phyloP scores from a whole-genome alignment of 495 filamentous ascomycete genomes.

The Trichoderma gamsii region DNA sequence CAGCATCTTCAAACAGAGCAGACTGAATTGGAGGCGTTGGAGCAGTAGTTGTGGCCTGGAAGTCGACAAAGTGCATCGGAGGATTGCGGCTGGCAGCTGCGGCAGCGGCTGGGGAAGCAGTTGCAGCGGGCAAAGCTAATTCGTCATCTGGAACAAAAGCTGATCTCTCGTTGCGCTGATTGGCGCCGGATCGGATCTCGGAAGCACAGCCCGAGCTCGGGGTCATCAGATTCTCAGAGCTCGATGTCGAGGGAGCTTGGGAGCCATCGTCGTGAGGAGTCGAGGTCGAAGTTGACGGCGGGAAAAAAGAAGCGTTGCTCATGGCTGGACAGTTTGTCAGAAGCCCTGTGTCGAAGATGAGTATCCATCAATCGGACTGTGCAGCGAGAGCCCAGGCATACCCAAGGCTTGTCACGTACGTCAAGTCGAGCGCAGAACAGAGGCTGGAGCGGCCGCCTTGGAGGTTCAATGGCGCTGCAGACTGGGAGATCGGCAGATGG shows the following conservation, averaged over 20 bases:
- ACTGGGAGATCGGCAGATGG: background rate
- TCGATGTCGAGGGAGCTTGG: background rate
- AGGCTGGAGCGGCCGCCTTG: background rate
- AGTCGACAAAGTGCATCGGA: background rate
- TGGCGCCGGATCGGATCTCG: background rate
- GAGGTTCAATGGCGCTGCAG: background rate
- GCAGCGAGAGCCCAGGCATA: background rate
- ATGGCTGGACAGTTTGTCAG: background rate
- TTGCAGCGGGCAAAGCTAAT: background rate
- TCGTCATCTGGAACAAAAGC: background rate
- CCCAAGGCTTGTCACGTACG: conserved; percentile 1
- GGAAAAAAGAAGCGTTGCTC: background rate
- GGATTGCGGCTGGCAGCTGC: background rate
- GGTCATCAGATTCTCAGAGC: conserved; percentile 3
- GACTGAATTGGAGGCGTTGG: conserved; percentile 5
- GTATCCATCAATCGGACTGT: conserved; percentile 1
- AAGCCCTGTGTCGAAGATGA: conserved; percentile 7
- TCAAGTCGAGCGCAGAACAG: background rate
- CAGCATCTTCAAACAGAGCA: background rate
- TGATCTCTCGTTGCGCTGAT: background rate
- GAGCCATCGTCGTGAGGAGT: background rate
- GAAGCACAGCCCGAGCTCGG: background rate
- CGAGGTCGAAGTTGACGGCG: background rate
- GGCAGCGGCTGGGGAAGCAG: background rate
- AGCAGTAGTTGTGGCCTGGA: conserved; percentile 1